These are phyloP conservation scores for Coemansia erecta DNA, from an alignment of 192 early-diverging fungal genomes.

Conservation along the genomic window DNA sequence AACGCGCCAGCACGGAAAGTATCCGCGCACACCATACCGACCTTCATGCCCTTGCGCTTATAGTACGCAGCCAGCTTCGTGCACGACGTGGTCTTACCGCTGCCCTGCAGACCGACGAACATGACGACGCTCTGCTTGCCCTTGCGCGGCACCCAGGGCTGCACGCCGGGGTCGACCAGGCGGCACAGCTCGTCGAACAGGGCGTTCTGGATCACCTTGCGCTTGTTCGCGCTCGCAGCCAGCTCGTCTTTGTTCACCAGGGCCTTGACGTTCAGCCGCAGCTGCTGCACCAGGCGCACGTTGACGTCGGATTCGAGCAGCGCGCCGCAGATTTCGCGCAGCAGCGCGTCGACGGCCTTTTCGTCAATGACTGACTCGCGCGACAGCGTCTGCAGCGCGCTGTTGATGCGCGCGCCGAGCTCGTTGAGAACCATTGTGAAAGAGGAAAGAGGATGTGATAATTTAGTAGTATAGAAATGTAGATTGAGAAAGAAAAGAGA, in stretches of 20 bases:
- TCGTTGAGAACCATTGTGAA: conserved; percentile 83
- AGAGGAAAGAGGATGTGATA: not conserved
- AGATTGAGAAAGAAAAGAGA: conserved; percentile 1
- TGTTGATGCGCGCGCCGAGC: conserved; percentile 84
- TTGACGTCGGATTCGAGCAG: conserved; percentile 92
- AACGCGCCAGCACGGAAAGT: conserved; percentile 98
- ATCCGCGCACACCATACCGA: conserved; percentile 88
- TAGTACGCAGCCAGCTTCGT: conserved; percentile 93
- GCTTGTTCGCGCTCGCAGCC: conserved; percentile 80
- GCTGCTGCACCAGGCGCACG: conserved; percentile 74
- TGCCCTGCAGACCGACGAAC: conserved; percentile 97
- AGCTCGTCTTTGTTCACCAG: conserved; percentile 81
- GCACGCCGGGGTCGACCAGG: conserved; percentile 83
- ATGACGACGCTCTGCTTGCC: conserved; percentile 84
- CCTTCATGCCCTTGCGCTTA: conserved; percentile 93
- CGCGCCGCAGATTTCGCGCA: conserved; percentile 85
- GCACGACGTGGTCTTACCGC: conserved; percentile 95
- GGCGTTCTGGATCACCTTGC: conserved; percentile 81
- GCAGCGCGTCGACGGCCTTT: conserved; percentile 74
- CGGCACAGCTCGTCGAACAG: conserved; percentile 87
- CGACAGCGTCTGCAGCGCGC: conserved; percentile 75
- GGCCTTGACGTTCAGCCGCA: conserved; percentile 84
- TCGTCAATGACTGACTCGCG: conserved; percentile 87
- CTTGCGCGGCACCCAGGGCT: conserved; percentile 84
- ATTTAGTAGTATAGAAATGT: not conserved